phyloP scores from a whole-genome alignment of 1,139 yeast species.

The Kluyveromyces sp. region DNA sequence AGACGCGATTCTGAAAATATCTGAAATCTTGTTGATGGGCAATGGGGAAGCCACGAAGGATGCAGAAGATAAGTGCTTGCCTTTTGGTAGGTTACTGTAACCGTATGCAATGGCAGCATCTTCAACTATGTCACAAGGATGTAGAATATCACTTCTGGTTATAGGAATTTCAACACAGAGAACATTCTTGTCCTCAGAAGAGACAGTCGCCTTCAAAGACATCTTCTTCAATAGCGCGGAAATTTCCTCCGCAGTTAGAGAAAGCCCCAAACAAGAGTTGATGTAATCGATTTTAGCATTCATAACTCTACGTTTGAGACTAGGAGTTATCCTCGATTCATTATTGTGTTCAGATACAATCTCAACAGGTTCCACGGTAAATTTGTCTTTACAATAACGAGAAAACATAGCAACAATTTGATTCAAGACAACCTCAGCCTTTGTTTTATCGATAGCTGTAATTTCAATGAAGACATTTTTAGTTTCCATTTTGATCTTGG shows the following conservation, averaged over 20 bases:
- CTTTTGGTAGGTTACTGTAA: constrained; percentile 76
- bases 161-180: constrained; percentile 77
- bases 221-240: constrained; percentile 64
- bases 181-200: constrained; percentile 38
- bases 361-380: constrained; percentile 82
- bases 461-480: constrained; percentile 86
- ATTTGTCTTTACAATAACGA: constrained; percentile 69
- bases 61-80: constrained; percentile 74
- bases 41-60: constrained; percentile 75
- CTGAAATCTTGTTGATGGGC: constrained; percentile 86
- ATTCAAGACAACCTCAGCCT: constrained; percentile 84
- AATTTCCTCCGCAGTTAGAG: constrained; percentile 63
- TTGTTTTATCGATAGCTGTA: constrained; percentile 92
- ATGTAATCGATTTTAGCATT: constrained; percentile 78
- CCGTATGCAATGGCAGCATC: constrained; percentile 98
- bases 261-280: constrained; percentile 84
- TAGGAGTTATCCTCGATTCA: constrained; percentile 72
- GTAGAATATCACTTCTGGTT: constrained; percentile 92
- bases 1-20: constrained; percentile 82
- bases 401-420: constrained; percentile 95
- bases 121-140: constrained; percentile 98
- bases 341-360: constrained; percentile 78
- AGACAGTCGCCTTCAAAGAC: constrained; percentile 65
- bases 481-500: constrained; percentile 81
- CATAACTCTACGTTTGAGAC: constrained; percentile 57